These are phyloP conservation scores for Calonectria hongkongensis DNA, from an alignment of 2,329 filamentous ascomycete species.

Conservation along the genomic window DNA sequence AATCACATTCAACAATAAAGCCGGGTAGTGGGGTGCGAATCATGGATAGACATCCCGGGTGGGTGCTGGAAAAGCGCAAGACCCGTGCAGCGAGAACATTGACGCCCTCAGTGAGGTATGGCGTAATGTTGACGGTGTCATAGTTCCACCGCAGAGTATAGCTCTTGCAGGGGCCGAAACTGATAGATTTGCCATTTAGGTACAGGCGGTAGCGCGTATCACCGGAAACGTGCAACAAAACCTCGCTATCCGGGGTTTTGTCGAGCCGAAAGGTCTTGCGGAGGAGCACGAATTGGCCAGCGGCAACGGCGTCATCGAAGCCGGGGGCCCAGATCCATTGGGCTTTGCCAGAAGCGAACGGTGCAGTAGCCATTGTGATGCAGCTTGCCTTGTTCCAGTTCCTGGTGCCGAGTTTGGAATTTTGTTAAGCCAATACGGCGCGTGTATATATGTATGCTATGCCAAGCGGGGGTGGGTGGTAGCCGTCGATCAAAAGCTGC, in stretches of 20 bases:
- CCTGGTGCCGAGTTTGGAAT: not conserved
- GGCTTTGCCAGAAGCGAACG: conserved; percentile 22
- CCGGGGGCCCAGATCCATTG: conserved; percentile 36
- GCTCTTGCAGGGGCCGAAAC: conserved; percentile 37
- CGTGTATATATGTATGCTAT: conserved; percentile 24
- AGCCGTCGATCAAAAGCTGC: not conserved
- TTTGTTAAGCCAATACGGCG: not conserved
- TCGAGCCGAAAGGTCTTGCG: conserved; percentile 30
- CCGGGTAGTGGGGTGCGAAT: conserved; percentile 22
- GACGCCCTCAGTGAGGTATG: conserved; percentile 30
- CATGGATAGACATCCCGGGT: conserved; percentile 36
- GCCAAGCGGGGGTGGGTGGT: not conserved
- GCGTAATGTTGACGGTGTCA: conserved; percentile 35
- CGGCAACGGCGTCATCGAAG: conserved; percentile 30
- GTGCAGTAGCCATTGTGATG: conserved; percentile 21
- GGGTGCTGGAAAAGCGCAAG: conserved; percentile 30
- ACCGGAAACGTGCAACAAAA: conserved; percentile 33
- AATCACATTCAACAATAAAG: conserved; percentile 23
- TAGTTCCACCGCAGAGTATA: conserved; percentile 34
- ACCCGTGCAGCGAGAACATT: conserved; percentile 32
- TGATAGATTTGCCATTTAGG: conserved; percentile 33
- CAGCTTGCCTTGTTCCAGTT: conserved; percentile 1
- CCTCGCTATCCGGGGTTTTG: not conserved
- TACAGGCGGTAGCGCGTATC: conserved; percentile 37
- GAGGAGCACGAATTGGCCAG: conserved; percentile 31